Evolutionary conservation across 805 yeast species (phyloP), one percentile per base, ranked within the genome.

Genomic region (Wickerhamiella azymoides): DNA sequence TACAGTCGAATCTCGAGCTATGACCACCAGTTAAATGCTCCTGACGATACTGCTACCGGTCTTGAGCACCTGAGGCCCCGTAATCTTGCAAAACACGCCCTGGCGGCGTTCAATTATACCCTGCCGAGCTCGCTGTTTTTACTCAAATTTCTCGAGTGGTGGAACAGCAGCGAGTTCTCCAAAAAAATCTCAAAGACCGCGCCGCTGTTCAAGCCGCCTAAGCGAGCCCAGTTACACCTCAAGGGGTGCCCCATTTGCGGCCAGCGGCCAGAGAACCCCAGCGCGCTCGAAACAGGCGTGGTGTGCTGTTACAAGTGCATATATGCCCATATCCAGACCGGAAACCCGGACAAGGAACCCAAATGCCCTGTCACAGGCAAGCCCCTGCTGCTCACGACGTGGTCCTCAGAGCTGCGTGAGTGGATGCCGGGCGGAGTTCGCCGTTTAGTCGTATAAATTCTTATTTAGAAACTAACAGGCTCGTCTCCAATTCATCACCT

Each of bases 251-350:
- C 88, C 1, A 58, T 89, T 11, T 89, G 97, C 57, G 62, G 71
- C 24, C 62, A 74, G 10, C 66, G 60, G 14, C 47, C 51, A 2
- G 73, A 72, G 27, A 85, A 84, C 54, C 95, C 95, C 3, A 84
- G 94, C 0, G 74, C 81, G 10, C 76, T 89, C 30, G 97, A 88
- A 58, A 85, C 97, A 0, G 98, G 98, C 0, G 79, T 77, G 51
- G 94, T 85, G 0, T 83, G 80, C 54, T 86, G 96, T 62, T 86
- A 88, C 61, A 76, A 84, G 10, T 92, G 97, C 62, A 84, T 88
- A 13, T 76, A 76, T 56, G 72, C 73, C 41, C 74, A 74, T 56
- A 65, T 88, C 39, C 68, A 73, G 25, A 70, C 73, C 38, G 71
- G 66, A 1, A 66, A 62, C 45, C 63, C 66, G 17, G 55, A 57